Conservation (phyloP, 2,329 filamentous ascomycete genomes). For the Penicillium sp. region DNA sequence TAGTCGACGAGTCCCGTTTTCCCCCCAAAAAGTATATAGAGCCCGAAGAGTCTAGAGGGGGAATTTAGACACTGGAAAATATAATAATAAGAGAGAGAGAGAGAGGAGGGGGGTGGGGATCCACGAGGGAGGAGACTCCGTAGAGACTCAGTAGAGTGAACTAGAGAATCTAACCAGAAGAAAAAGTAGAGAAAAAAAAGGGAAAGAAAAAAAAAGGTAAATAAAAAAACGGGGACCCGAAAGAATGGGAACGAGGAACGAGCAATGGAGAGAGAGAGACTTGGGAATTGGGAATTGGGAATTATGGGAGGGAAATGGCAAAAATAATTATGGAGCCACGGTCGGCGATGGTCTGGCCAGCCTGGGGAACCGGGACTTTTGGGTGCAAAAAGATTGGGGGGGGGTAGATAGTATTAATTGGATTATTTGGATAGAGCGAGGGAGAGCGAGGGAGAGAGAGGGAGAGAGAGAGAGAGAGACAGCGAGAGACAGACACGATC, state of each 20-base stretch:
- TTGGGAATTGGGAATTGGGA: neutral
- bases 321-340: constrained; percentile 5
- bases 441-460: neutral
- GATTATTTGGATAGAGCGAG: neutral
- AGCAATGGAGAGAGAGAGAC: neutral
- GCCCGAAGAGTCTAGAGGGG: neutral
- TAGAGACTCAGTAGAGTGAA: no score
- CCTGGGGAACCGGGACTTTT: constrained; percentile 2
- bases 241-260: neutral
- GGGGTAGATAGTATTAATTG: no score
- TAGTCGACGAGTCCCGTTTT: neutral
- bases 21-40: neutral
- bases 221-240: neutral
- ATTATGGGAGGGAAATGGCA: neutral
- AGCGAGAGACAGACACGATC: no score
- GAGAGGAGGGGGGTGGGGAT: neutral
- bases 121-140: no score
- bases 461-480: neutral
- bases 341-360: constrained; percentile 13
- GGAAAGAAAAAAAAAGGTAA: neutral
- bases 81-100: neutral
- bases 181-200: neutral
- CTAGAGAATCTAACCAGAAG: no score
- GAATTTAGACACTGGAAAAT: no score
- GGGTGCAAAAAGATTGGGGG: neutral